Percentiles rank a stretch among this genome's conserved stretches.
Conservation (phyloP, 2,329 filamentous ascomycete species). For the Calonectria henricotiae region DNA sequence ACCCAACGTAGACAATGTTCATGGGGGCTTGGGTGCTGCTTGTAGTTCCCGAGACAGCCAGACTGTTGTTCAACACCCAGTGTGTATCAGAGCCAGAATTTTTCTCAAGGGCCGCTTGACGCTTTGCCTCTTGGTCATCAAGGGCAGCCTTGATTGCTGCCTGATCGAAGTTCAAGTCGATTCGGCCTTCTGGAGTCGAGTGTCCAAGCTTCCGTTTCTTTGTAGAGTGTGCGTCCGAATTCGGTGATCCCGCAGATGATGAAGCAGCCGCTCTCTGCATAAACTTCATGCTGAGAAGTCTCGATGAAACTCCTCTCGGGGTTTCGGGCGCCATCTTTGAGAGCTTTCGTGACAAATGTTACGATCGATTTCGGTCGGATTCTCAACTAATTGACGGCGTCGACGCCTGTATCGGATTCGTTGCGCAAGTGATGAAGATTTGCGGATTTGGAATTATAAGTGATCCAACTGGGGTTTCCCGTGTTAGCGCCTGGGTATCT, state of each 20-base stretch:
- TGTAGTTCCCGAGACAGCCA: constrained; percentile 47
- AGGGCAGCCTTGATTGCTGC: constrained; percentile 76
- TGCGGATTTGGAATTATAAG: neutral
- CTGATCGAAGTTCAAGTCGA: constrained; percentile 67
- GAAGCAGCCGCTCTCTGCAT: constrained; percentile 90
- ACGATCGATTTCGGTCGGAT: neutral
- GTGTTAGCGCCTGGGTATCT: neutral
- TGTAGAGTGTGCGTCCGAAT: constrained; percentile 67
- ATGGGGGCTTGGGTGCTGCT: constrained; percentile 60
- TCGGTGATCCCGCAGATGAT: constrained; percentile 63
- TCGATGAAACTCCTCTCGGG: constrained; percentile 83
- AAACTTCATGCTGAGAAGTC: constrained; percentile 96
- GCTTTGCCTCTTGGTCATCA: constrained; percentile 78
- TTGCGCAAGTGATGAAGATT: neutral
- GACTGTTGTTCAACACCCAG: constrained; percentile 78
- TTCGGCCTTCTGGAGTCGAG: constrained; percentile 58
- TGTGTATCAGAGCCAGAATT: constrained; percentile 80
- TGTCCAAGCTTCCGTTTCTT: constrained; percentile 75
- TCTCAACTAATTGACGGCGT: neutral
- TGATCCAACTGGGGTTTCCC: neutral
- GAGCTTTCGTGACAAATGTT: neutral
- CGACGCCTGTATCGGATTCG: neutral
- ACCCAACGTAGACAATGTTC: constrained; percentile 74
- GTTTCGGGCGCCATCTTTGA: constrained; percentile 67
- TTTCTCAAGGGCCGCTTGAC: constrained; percentile 74